Base-by-base conservation (phyloP, 2,329 filamentous ascomycete species). In the Aspergillus pseudonomiae region DNA sequence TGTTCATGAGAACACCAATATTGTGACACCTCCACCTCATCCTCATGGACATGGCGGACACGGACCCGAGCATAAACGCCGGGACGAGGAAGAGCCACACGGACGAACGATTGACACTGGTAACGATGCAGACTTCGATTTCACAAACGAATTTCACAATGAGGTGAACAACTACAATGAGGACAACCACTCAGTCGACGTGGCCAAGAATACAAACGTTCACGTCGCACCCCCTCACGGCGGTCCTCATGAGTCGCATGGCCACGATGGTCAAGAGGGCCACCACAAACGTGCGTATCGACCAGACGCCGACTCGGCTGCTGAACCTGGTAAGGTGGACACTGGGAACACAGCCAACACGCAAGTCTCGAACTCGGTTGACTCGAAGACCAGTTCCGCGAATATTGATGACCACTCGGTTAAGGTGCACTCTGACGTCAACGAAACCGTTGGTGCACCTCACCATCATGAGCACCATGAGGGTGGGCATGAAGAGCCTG, bases 141-240 rank as follows among this genome's bases (percentile, higher is more conserved):
- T 66, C 1, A 39, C 65, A 0, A 67, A 60, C 43, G 57, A 61
- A 0, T 66, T 66, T 45, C 1, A 46, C 9, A 1, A 12, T 5
- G 58, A 56, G 16, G 68, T 70, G 1, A 54, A 69, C 3, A 68
- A 72, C 36, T 28, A 64, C 6, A 59, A 68, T n/a, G 55, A 66
- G 56, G 70, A 75, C 57, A 65, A 74, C 58, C 72, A 74, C 57
- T 61, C 68, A 0, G 59, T 73, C 21, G 64, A 53, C 14, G 70
- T 64, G 2, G 19, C 57, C 26, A 43, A 58, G 14, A 7, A 53
- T 1, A 62, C 57, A 24, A 72, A 71, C 6, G 59, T 68, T 4
- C 65, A 36, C 2, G 34, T 65, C 54, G 54, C 45, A n/a, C 62
- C 65, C n/a, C 52, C 52, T 9, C 41, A 54, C 28, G 6, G 26